A percentile compares a stretch with the other conserved stretches of the same genome.
phyloP scores from a whole-genome alignment of 805 yeast species.

The Saccharomycopsis sp. region DNA sequence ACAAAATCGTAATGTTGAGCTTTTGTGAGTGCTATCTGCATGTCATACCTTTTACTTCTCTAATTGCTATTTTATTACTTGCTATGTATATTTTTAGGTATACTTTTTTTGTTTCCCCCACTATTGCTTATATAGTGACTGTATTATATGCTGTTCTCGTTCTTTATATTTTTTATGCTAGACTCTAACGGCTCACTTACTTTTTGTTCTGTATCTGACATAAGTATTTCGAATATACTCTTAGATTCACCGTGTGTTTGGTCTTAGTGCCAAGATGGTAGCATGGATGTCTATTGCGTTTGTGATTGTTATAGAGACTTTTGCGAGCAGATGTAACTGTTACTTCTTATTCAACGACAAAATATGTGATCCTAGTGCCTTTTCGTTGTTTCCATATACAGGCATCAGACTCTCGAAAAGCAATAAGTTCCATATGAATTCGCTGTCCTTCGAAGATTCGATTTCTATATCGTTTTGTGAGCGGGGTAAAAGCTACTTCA shows the following conservation, averaged over 20 bases:
- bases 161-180: neutral
- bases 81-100: neutral
- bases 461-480: constrained; percentile 11
- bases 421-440: constrained; percentile 4
- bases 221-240: too few species aligned
- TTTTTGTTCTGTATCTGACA: neutral
- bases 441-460: neutral
- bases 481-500: constrained; percentile 8
- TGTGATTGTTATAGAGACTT: neutral
- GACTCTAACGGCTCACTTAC: neutral
- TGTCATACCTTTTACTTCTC: neutral
- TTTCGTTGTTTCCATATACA: constrained; percentile 9
- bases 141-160: neutral
- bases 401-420: constrained; percentile 15
- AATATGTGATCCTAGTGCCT: constrained; percentile 17
- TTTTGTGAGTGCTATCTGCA: neutral
- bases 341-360: constrained; percentile 14
- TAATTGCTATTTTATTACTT: constrained; percentile 5
- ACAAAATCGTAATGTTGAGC: neutral
- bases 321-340: neutral
- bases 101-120: neutral
- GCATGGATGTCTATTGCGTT: neutral
- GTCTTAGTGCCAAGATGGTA: neutral
- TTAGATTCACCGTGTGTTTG: neutral
- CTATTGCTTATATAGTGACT: neutral